Evolutionary conservation across 1,284 basidiomycete genomes (phyloP).

Genomic region (Bjerkandera adusta): DNA sequence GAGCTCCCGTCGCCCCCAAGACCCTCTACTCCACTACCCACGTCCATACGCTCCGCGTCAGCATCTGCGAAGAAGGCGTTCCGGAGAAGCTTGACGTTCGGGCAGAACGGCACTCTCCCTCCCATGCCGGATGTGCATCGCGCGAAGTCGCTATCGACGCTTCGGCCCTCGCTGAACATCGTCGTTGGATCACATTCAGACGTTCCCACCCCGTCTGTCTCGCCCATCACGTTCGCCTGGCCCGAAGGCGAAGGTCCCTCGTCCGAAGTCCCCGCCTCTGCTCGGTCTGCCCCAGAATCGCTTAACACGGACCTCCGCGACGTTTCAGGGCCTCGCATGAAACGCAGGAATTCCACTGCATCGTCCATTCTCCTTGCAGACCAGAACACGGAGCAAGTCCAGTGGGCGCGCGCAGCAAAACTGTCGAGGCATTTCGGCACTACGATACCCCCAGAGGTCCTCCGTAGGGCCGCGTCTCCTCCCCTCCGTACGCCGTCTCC

Average conservation of each 20-base stretch:
- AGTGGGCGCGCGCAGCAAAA: conserved; percentile 37
- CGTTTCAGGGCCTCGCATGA: conserved; percentile 5
- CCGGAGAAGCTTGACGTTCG: conserved; percentile 25
- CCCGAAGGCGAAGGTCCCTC: conserved; percentile 10
- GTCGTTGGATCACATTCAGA: neutral
- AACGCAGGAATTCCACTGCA: conserved; percentile 16
- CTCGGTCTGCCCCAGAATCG: no score
- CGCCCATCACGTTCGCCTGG: conserved; percentile 17
- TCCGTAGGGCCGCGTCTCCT: conserved; percentile 28
- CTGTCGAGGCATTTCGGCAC: conserved; percentile 40
- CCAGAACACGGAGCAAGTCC: conserved; percentile 25
- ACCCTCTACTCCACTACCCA: conserved; percentile 15
- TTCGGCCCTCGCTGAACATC: conserved; percentile 23
- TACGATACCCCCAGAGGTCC: conserved; percentile 36
- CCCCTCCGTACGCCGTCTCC: no score
- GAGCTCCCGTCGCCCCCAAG: conserved; percentile 1
- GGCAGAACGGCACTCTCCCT: conserved; percentile 11
- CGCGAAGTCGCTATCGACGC: conserved; percentile 23
- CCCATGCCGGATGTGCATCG: conserved; percentile 21
- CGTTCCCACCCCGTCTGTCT: conserved; percentile 10
- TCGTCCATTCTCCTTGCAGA: conserved; percentile 18
- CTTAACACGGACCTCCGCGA: conserved; percentile 10
- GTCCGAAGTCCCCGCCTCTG: neutral
- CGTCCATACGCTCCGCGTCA: conserved; percentile 8
- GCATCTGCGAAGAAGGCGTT: conserved; percentile 17